Evolutionary conservation across 305 asterid genomes (phyloP).

Genomic region (Plantago lanceolata): DNA sequence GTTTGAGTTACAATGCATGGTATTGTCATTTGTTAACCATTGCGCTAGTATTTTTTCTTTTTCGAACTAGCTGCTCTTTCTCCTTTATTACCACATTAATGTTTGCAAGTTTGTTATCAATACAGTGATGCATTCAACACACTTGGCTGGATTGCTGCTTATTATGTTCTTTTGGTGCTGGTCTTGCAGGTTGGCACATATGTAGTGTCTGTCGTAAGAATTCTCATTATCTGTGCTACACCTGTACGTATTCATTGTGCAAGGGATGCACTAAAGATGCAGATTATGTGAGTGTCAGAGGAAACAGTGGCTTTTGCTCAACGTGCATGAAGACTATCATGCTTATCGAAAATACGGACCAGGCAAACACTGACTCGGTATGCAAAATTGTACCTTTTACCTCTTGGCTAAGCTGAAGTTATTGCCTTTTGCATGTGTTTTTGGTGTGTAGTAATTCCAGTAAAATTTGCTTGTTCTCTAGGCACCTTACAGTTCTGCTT

Average conservation of each 20-base stretch:
- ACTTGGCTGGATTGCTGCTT: slow-evolving; percentile 16
- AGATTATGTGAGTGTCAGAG: slow-evolving; percentile 65
- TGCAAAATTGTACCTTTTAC: slow-evolving; percentile 22
- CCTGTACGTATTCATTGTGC: slow-evolving; percentile 93
- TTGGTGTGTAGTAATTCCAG: not conserved
- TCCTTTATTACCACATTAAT: no score
- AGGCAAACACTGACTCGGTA: slow-evolving; percentile 63
- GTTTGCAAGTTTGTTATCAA: no score
- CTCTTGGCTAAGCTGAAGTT: not conserved
- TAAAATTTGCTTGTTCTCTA: not conserved
- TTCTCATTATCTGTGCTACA: slow-evolving; percentile 79
- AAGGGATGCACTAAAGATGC: slow-evolving; percentile 67
- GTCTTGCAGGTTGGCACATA: slow-evolving; percentile 94
- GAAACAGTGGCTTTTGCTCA: slow-evolving; percentile 85
- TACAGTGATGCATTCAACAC: no score
- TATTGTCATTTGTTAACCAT: no score
- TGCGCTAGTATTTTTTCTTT: no score
- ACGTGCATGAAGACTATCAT: slow-evolving; percentile 82
- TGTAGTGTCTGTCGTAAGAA: slow-evolving; percentile 80
- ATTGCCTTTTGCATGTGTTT: slow-evolving; percentile 2
- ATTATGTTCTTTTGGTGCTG: slow-evolving; percentile 25
- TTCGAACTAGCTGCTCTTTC: no score
- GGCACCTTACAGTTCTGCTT: no score
- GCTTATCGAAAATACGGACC: slow-evolving; percentile 81
- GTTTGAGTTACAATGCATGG: no score